Evolutionary conservation across 805 yeast genomes (phyloP), one percentile per base, ranked within the genome.

Genomic region (Yarrowia yakushimensis): DNA sequence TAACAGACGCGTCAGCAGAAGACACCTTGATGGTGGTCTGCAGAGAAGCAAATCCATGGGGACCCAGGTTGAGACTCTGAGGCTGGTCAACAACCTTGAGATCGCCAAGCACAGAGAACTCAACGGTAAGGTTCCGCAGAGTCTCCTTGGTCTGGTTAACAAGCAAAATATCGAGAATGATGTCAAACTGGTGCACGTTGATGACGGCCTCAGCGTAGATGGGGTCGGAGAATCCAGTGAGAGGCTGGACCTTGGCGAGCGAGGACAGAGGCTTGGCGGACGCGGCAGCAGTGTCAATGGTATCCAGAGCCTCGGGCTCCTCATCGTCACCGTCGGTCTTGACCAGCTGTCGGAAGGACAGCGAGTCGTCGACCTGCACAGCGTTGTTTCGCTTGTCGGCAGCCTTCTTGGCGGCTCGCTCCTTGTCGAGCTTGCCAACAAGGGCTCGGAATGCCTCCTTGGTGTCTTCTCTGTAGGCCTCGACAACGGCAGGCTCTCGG

Each of bases 201-300:
- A 94, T 90, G 71, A 88, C 90, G 0, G 97, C 99, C 77, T 94
- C 99, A 7, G 97, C 98, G 73, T 94, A 94, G 33, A 94, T 96
- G 20, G 98, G 96, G 74, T 94, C 99, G 0, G 97, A 88, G 75
- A 91, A 94, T 17, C 99, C 99, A n/a, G 99, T 93, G 68, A 94
- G 82, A 73, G 90, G 98, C 55, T 90, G 85, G 69, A 96, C 88
- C 74, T 90, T 91, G 74, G 85, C 87, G 71, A 94, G 81, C 65
- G 67, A 65, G 39, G 67, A 66, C 28, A 66, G 67, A 9, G 70
- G 83, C 69, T 82, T 88, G 65, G 78, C 79, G 8, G 80, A 75
- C 8, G 71, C 71, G 5, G 82, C 73, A 5, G 88, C 87, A 63
- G 82, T 78, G 11, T 79, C 72, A 48, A 86, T 72, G 69, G 88